Conservation (phyloP, 2,329 filamentous ascomycete species). For the Claviceps pusilla region DNA sequence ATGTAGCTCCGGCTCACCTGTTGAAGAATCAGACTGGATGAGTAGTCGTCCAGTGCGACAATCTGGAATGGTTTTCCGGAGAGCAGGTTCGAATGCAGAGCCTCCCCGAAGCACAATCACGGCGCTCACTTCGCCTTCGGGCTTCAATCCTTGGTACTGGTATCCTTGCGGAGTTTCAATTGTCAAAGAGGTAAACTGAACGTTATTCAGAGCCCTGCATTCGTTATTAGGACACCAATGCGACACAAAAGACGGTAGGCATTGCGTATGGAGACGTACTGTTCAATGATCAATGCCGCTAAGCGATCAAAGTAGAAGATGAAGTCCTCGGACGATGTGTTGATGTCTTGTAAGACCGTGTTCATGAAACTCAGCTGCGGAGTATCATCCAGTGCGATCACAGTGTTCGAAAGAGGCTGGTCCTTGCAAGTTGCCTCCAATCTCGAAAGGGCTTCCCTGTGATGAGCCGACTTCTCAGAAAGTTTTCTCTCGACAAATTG, state of each 20-base stretch:
- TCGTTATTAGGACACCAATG: constrained; percentile 7
- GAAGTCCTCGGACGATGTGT: constrained; percentile 73
- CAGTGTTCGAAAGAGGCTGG: constrained; percentile 57
- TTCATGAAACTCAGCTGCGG: constrained; percentile 77
- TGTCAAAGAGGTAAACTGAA: constrained; percentile 47
- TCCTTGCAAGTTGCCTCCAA: constrained; percentile 60
- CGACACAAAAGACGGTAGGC: constrained; percentile 1
- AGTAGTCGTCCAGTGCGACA: constrained; percentile 77
- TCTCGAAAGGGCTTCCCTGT: constrained; percentile 62
- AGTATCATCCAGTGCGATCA: constrained; percentile 60
- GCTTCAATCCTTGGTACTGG: constrained; percentile 55
- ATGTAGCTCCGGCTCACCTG: constrained; percentile 83
- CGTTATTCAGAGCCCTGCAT: constrained; percentile 57
- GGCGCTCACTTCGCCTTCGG: constrained; percentile 63
- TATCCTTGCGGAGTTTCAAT: constrained; percentile 58
- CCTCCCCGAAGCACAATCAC: constrained; percentile 82
- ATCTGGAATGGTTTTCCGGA: constrained; percentile 83
- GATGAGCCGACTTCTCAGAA: constrained; percentile 67
- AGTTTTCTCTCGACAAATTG: constrained; percentile 85
- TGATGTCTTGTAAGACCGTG: constrained; percentile 72
- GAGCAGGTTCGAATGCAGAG: constrained; percentile 70
- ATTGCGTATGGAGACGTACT: constrained; percentile 30
- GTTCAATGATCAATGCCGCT: constrained; percentile 69
- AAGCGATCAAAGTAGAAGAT: constrained; percentile 95
- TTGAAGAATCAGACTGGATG: constrained; percentile 75